Percentiles rank a stretch among this genome's conserved stretches.
These are phyloP conservation scores for Hypoxylon sp. DNA, from an alignment of 2,329 filamentous ascomycete genomes.

Conservation along the genomic window DNA sequence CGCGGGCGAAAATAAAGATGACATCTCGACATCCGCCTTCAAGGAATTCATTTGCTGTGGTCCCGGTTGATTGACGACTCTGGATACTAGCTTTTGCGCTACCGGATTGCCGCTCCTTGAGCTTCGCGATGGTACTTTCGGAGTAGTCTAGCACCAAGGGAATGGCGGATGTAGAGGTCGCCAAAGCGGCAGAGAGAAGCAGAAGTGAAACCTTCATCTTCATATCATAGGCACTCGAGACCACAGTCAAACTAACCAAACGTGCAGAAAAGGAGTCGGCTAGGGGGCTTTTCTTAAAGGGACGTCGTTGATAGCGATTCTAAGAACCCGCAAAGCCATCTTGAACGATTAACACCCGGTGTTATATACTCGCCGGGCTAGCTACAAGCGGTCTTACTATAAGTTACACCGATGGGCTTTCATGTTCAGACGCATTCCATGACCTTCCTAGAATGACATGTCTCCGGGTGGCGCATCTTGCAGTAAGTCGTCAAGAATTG, in stretches of 20 bases:
- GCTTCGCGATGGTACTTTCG: conserved; percentile 27
- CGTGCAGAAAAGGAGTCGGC: background rate
- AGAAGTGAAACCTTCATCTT: conserved; percentile 34
- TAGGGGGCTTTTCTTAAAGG: background rate
- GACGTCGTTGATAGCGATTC: background rate
- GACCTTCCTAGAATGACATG: conserved; percentile 43
- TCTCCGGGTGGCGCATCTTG: conserved; percentile 23
- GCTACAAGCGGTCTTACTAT: background rate
- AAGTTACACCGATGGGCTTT: conserved; percentile 4
- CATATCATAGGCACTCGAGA: background rate
- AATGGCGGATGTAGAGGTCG: conserved; percentile 16
- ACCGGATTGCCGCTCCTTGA: conserved; percentile 18
- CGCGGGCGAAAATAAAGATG: conserved; percentile 60
- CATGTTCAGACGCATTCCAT: conserved; percentile 7
- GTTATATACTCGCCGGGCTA: conserved; percentile 16
- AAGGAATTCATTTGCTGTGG: conserved; percentile 56
- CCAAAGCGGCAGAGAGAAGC: conserved; percentile 23
- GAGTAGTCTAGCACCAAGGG: conserved; percentile 39
- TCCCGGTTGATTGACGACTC: conserved; percentile 26
- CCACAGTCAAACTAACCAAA: background rate
- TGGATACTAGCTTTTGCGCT: conserved; percentile 1
- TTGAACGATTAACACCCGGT: background rate
- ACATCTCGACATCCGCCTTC: conserved; percentile 56
- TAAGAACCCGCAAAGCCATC: conserved; percentile 1
- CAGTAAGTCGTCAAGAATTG: background rate